Conservation (phyloP, 805 yeast species). For the Priceomyces carsonii region DNA sequence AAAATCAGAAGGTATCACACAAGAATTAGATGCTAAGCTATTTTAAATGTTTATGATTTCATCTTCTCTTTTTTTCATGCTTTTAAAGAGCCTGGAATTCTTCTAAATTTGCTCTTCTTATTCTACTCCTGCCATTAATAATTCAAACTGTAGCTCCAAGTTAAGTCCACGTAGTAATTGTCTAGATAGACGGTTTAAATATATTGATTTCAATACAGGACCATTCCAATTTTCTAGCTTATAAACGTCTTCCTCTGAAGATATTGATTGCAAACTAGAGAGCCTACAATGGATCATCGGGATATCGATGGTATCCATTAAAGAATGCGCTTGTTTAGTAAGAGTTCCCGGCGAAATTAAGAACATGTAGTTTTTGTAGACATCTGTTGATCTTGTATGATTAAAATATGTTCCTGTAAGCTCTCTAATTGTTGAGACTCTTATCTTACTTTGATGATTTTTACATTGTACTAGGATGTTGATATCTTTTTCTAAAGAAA, state of each 20-base stretch:
- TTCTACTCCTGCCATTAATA: neutral
- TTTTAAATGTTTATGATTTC: no score
- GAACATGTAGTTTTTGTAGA: conserved; percentile 33
- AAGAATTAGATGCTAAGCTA: no score
- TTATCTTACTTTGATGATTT: conserved; percentile 43
- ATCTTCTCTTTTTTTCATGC: no score
- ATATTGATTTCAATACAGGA: conserved; percentile 26
- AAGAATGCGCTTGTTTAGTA: conserved; percentile 47
- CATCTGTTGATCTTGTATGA: conserved; percentile 20
- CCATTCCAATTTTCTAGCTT: conserved; percentile 37
- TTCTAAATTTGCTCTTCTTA: no score
- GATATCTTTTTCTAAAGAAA: conserved; percentile 30
- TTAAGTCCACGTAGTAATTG: conserved; percentile 24
- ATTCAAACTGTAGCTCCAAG: conserved; percentile 24
- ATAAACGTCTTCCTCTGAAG: conserved; percentile 24
- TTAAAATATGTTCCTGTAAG: conserved; percentile 52
- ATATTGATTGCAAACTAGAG: conserved; percentile 27
- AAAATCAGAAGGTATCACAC: no score
- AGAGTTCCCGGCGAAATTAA: conserved; percentile 48
- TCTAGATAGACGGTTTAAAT: conserved; percentile 21
- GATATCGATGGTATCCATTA: conserved; percentile 44
- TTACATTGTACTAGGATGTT: conserved; percentile 57
- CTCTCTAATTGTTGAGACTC: conserved; percentile 52
- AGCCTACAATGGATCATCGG: conserved; percentile 49
- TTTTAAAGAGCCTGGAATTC: no score